These are phyloP conservation scores for Digitaria exilis DNA, from an alignment of 202 grass and related monocot species.

Conservation along the genomic window DNA sequence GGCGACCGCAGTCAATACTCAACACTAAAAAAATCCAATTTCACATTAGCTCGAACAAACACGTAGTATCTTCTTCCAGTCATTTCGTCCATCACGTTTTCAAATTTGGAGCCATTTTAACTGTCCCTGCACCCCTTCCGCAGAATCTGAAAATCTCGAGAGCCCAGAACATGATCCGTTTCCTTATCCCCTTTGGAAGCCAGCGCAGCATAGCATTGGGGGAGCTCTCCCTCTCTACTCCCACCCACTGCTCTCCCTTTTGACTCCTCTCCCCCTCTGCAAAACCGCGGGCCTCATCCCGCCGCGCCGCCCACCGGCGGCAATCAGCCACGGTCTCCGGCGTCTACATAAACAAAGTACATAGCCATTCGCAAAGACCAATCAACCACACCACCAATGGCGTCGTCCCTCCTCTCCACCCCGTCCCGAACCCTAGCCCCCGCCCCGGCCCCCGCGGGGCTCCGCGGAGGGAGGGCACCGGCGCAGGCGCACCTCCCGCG, in stretches of 20 bases:
- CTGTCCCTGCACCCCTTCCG: neutral
- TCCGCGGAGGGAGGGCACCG: neutral
- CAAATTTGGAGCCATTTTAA: neutral
- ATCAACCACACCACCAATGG: slow-evolving; percentile 28
- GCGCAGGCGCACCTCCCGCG: neutral
- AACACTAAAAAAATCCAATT: neutral
- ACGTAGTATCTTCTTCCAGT: too few species aligned
- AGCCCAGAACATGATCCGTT: slow-evolving; percentile 43
- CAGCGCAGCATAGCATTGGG: neutral
- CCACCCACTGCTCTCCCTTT: neutral
- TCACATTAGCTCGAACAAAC: neutral
- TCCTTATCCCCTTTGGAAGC: slow-evolving; percentile 56
- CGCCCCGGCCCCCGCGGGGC: slow-evolving; percentile 7
- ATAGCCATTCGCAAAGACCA: neutral
- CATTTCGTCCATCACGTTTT: neutral
- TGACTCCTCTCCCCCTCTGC: slow-evolving; percentile 30
- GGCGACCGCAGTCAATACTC: neutral
- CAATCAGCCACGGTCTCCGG: slow-evolving; percentile 26
- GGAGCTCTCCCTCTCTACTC: neutral
- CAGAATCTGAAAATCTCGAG: slow-evolving; percentile 4
- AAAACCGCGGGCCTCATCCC: slow-evolving; percentile 68
- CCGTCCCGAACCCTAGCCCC: slow-evolving; percentile 48
- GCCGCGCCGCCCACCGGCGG: slow-evolving; percentile 66
- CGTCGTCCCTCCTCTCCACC: slow-evolving; percentile 62
- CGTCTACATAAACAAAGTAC: slow-evolving; percentile 37